Evolutionary conservation across 148 eudicot species (phyloP).

Genomic region (Heliosperma pusillum): DNA sequence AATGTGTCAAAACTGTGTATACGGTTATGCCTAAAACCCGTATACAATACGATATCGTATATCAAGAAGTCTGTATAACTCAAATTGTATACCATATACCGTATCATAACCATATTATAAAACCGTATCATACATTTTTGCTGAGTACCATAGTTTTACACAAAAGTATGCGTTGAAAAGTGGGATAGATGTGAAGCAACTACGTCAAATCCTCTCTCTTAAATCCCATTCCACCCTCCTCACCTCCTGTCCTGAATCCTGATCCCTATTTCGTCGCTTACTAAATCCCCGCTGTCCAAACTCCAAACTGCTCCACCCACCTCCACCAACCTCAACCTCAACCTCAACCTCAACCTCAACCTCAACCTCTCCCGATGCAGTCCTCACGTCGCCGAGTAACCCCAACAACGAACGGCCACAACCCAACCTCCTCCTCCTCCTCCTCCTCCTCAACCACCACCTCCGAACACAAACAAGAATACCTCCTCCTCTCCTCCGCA

Average conservation of each 20-base stretch:
- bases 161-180: too few species aligned
- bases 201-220: neutral
- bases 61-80: too few species aligned
- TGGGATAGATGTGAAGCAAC: too few species aligned
- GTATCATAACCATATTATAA: too few species aligned
- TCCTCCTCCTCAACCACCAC: conserved; percentile 23
- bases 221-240: neutral
- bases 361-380: conserved; percentile 30
- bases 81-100: too few species aligned
- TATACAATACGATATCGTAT: too few species aligned
- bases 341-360: neutral
- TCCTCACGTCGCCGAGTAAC: conserved; percentile 55
- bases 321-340: conserved; percentile 18
- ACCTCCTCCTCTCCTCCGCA: conserved; percentile 79
- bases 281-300: conserved; percentile 18
- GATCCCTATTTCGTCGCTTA: neutral
- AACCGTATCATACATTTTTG: too few species aligned
- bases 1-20: too few species aligned
- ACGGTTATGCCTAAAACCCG: too few species aligned
- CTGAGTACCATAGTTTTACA: too few species aligned
- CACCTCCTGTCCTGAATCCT: too few species aligned
- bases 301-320: conserved; percentile 3
- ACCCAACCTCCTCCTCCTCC: too few species aligned
- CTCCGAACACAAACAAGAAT: conserved; percentile 66
- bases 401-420: conserved; percentile 24